A percentile compares a stretch with the other conserved stretches of the same genome.
Conservation (phyloP, 1,284 basidiomycete species). For the Golubevia sp. region DNA sequence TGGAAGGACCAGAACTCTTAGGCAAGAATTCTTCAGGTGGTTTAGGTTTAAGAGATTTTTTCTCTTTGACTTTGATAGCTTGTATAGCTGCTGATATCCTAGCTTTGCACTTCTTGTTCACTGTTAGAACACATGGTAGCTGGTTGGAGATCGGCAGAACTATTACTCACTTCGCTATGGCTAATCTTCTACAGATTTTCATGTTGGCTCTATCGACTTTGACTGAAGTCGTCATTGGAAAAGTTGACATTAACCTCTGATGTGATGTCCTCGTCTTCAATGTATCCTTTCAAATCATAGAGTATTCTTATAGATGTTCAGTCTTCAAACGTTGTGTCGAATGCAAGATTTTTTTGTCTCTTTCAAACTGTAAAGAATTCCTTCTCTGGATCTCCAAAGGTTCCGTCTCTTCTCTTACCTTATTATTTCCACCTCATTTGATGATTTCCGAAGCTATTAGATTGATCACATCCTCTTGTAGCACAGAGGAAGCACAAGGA, state of each 20-base stretch:
- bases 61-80: slow-evolving; percentile 37
- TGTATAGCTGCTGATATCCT: slow-evolving; percentile 46
- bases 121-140: slow-evolving; percentile 80
- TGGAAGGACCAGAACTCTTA: slow-evolving; percentile 2
- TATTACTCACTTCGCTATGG: slow-evolving; percentile 84
- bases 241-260: no score
- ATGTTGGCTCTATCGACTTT: slow-evolving; percentile 57
- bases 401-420: background rate
- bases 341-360: background rate
- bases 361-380: no score
- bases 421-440: background rate
- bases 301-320: background rate
- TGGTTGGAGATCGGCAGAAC: slow-evolving; percentile 90
- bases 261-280: background rate
- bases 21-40: slow-evolving; percentile 32
- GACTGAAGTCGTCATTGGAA: slow-evolving; percentile 3
- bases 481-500: background rate
- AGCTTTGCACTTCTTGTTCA: slow-evolving; percentile 74
- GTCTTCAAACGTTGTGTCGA: background rate
- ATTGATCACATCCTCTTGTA: background rate
- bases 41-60: slow-evolving; percentile 24
- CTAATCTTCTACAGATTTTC: slow-evolving; percentile 78
- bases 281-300: background rate
- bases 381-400: background rate
- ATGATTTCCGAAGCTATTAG: background rate